Conservation (phyloP, 2,329 filamentous ascomycete species). For the Byssochlamys sp. region DNA sequence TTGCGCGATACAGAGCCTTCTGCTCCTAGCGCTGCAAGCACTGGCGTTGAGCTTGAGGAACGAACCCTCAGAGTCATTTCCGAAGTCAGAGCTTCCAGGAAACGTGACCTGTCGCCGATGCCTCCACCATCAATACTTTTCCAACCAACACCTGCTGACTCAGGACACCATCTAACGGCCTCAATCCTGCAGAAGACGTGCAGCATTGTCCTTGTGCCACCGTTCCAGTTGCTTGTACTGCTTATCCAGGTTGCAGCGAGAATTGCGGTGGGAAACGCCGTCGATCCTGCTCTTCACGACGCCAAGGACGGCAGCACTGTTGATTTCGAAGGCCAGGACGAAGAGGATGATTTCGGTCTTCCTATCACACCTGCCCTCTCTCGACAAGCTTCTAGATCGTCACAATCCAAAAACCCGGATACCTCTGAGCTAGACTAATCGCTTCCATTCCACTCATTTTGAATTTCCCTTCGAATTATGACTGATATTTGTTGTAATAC, state of each 20-base stretch:
- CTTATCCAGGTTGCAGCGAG: conserved; percentile 73
- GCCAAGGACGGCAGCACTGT: conserved; percentile 7
- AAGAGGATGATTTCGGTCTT: conserved; percentile 31
- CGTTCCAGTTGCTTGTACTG: conserved; percentile 64
- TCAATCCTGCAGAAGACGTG: conserved; percentile 67
- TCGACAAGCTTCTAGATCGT: neutral
- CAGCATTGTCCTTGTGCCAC: conserved; percentile 69
- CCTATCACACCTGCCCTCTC: conserved; percentile 13
- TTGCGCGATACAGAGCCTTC: conserved; percentile 33
- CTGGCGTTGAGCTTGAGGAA: conserved; percentile 16
- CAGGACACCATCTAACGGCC: conserved; percentile 47
- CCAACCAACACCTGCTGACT: conserved; percentile 35
- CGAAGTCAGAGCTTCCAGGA: conserved; percentile 47
- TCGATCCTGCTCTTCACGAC: conserved; percentile 12
- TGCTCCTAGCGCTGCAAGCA: conserved; percentile 25
- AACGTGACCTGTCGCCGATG: conserved; percentile 56
- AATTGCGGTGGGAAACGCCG: conserved; percentile 45
- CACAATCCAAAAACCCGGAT: conserved; percentile 10
- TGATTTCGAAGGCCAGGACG: conserved; percentile 8
- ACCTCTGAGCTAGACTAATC: conserved; percentile 20
- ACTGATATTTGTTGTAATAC: neutral
- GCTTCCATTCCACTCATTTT: neutral
- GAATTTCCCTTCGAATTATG: neutral
- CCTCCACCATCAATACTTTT: conserved; percentile 58
- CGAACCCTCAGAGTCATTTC: conserved; percentile 37